Percentiles rank a stretch among this genome's conserved stretches.
Evolutionary conservation across 2,329 filamentous ascomycete species (phyloP).

Genomic region (Neopestalotiopsis rosae): DNA sequence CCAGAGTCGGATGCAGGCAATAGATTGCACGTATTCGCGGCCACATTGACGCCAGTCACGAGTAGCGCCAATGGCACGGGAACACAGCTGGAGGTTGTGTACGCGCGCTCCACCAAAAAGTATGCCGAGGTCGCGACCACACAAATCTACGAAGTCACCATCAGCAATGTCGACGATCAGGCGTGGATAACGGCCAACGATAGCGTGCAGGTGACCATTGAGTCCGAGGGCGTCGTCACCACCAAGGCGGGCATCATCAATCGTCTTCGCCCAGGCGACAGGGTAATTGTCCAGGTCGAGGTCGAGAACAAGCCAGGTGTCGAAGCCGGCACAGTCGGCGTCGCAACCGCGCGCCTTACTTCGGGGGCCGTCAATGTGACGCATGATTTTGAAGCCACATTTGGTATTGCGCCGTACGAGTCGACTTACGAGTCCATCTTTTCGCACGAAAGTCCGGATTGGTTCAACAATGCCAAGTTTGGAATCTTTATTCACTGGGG

Average conservation of each 20-base stretch:
- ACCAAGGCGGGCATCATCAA: constrained; percentile 45
- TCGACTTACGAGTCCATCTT: constrained; percentile 43
- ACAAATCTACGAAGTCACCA: constrained; percentile 48
- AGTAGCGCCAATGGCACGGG: constrained; percentile 25
- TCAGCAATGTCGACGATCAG: constrained; percentile 42
- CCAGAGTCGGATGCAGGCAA: constrained; percentile 16
- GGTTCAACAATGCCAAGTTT: constrained; percentile 56
- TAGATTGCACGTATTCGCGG: constrained; percentile 47
- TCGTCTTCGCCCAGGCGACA: constrained; percentile 49
- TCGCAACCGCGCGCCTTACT: constrained; percentile 17
- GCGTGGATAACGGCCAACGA: constrained; percentile 35
- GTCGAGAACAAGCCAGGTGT: constrained; percentile 31
- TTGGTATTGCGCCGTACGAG: constrained; percentile 38
- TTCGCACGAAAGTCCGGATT: constrained; percentile 24
- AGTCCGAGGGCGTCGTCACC: constrained; percentile 45
- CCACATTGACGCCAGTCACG: constrained; percentile 37
- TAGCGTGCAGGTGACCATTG: constrained; percentile 35
- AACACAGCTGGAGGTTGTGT: constrained; percentile 39
- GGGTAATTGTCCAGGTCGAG: constrained; percentile 44
- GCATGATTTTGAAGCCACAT: constrained; percentile 40
- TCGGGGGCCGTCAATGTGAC: constrained; percentile 25
- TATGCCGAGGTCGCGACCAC: constrained; percentile 35
- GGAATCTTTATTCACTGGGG: constrained; percentile 69
- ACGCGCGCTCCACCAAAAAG: constrained; percentile 49
- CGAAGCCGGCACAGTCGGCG: constrained; percentile 26